Base-by-base conservation (phyloP, 2,329 filamentous ascomycete species). In the Hymenoscyphus repandus region DNA sequence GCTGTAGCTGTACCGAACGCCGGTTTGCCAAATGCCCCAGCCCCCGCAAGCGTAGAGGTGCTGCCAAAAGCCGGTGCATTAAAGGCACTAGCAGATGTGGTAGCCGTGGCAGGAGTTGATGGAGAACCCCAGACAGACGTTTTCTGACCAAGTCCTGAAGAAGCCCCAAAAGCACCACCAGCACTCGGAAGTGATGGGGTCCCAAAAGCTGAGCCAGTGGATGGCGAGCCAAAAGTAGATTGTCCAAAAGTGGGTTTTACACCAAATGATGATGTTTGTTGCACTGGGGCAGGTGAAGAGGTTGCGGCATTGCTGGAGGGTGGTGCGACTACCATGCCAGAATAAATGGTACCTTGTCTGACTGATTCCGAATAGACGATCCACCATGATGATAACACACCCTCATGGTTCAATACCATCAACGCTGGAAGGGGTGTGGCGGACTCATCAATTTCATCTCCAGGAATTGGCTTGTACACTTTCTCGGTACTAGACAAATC, bases 321-420 rank as follows among this genome's bases (percentile, higher is more conserved):
- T 34, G 54, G 59, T 31, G 72, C 72, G 40, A 70, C 72, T 37
- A 76, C 72, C 56, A 96, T 73, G 4, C 86, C 88, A 37, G 85
- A 79, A 66, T 90, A 97, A 0, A 81, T 79, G 6, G 80, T 82
- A 3, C 84, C 84, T 60, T 85, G 75, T 52, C 85, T 81, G 54
- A 99, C 83, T 1, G 92, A 90, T 38, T 95, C 90, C 33, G 86
- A 82, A 70, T 96, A 96, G 17, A 97, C 79, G 39, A 97, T 71
- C 89, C 92, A 96, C 90, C 92, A 99, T 11, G 83, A 79, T 41
- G 82, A 83, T 13, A 99, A 74, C 9, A 95, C 72, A 57, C 93
- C 93, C 63, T 96, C 89, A 58, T 96, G 85, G 53, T 95, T 97
- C 13, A 99, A 74, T 30, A 90, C 78, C 76, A 93, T 85, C 38